Evolutionary conservation across 1,139 yeast species (phyloP).

Genomic region (Saccharomycopsis hybrid): DNA sequence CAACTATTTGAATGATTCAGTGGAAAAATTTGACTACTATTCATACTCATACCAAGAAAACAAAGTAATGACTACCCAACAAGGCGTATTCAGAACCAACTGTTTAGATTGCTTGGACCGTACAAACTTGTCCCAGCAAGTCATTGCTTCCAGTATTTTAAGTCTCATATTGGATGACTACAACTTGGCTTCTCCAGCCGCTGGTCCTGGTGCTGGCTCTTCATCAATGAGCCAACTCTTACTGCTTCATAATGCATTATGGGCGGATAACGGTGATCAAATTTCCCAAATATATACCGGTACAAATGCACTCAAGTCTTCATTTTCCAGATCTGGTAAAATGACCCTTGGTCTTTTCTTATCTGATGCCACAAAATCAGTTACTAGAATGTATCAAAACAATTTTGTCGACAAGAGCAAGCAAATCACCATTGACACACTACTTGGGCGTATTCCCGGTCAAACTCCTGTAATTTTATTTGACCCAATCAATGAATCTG

Average conservation of each 20-base stretch:
- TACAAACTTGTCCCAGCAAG: constrained; percentile 89
- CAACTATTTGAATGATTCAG: constrained; percentile 55
- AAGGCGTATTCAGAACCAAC: constrained; percentile 86
- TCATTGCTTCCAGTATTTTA: constrained; percentile 61
- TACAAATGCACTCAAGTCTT: constrained; percentile 90
- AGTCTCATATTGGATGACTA: constrained; percentile 58
- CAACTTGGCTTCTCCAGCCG: constrained; percentile 30
- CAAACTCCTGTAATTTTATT: constrained; percentile 67
- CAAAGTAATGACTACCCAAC: constrained; percentile 60
- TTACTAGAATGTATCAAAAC: constrained; percentile 90
- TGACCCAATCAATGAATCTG: constrained; percentile 85
- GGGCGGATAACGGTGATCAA: constrained; percentile 99
- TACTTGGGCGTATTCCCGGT: constrained; percentile 73
- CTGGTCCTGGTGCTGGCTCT: not conserved
- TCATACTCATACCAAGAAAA: constrained; percentile 49
- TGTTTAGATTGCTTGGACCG: constrained; percentile 94
- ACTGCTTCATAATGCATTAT: constrained; percentile 60
- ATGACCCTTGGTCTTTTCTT: constrained; percentile 95
- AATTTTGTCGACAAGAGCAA: constrained; percentile 90
- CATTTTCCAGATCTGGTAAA: constrained; percentile 75
- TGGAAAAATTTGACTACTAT: constrained; percentile 76
- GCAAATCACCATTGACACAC: constrained; percentile 78
- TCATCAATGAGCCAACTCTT: constrained; percentile 22
- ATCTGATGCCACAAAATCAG: constrained; percentile 93
- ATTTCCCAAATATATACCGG: constrained; percentile 96